These are phyloP conservation scores for Phaseolus lunatus DNA, from an alignment of 306 rosid genomes.

Conservation along the genomic window DNA sequence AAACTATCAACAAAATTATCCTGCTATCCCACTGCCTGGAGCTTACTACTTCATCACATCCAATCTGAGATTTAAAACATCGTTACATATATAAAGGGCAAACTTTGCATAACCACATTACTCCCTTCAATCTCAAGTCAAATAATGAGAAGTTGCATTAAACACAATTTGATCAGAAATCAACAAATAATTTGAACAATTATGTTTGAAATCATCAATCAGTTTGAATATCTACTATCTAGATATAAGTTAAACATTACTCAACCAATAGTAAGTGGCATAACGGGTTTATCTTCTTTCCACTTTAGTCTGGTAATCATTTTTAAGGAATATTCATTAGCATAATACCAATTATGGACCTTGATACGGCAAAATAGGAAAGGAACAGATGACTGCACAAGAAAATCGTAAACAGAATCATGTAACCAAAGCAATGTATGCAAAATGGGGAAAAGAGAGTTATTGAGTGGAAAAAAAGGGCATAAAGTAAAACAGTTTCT, in stretches of 20 bases:
- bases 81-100: too few relatives aligned
- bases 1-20: too few relatives aligned
- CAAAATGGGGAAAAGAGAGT: conserved; percentile 43
- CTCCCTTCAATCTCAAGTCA: neutral
- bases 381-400: conserved; percentile 12
- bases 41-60: too few relatives aligned
- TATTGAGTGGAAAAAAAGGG: conserved; percentile 47
- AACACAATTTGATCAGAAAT: neutral
- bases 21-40: too few relatives aligned
- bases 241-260: neutral
- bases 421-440: conserved; percentile 39
- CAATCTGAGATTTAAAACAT: too few relatives aligned
- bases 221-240: conserved; percentile 14
- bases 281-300: neutral
- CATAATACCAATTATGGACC: conserved; percentile 34
- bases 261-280: neutral
- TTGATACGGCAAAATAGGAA: neutral
- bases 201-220: neutral
- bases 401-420: conserved; percentile 43
- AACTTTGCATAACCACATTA: neutral
- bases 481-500: conserved; percentile 48
- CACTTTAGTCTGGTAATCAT: conserved; percentile 17
- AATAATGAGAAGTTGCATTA: neutral
- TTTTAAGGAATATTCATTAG: conserved; percentile 43
- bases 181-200: conserved; percentile 15